phyloP scores from a whole-genome alignment of 768 basidiomycete genomes.

The Pholiota conissans region DNA sequence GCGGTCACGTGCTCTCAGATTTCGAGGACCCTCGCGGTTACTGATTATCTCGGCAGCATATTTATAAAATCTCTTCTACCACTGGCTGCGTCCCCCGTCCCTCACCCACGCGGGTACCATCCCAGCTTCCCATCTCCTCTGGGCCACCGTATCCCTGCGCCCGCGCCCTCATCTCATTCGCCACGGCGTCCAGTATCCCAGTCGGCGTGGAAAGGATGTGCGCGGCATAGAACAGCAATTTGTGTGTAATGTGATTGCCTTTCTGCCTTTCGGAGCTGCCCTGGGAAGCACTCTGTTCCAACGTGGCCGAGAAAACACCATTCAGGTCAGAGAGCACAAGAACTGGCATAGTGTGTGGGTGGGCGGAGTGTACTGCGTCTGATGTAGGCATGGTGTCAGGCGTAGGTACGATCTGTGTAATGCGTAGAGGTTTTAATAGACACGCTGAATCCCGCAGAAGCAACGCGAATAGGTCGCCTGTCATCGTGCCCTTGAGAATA shows the following conservation, averaged over 20 bases:
- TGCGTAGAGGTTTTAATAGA: constrained; percentile 51
- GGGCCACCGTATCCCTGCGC: constrained; percentile 5
- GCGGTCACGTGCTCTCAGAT: constrained; percentile 16
- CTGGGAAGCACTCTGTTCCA: neutral
- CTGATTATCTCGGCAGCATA: neutral
- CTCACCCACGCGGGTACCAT: neutral
- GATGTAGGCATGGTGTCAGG: constrained; percentile 8
- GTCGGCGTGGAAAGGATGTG: constrained; percentile 53
- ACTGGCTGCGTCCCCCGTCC: neutral
- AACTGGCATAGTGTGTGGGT: constrained; percentile 41
- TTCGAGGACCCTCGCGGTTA: constrained; percentile 31
- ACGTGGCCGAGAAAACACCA: constrained; percentile 34
- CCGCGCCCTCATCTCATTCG: constrained; percentile 36
- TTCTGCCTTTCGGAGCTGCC: constrained; percentile 4
- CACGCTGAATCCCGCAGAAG: constrained; percentile 56
- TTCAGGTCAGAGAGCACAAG: constrained; percentile 58
- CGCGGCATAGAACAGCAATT: constrained; percentile 71
- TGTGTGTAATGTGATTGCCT: constrained; percentile 49
- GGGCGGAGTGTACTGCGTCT: constrained; percentile 27
- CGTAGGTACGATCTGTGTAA: constrained; percentile 24
- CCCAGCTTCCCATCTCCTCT: neutral
- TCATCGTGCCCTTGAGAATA: constrained; percentile 31
- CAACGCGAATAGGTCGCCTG: constrained; percentile 45
- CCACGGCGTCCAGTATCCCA: constrained; percentile 29
- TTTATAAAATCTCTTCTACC: neutral